Percentiles rank a stretch among this genome's conserved stretches.
Evolutionary conservation across 2,329 filamentous ascomycete genomes (phyloP).

Genomic region (Bipolaris sorokiniana): DNA sequence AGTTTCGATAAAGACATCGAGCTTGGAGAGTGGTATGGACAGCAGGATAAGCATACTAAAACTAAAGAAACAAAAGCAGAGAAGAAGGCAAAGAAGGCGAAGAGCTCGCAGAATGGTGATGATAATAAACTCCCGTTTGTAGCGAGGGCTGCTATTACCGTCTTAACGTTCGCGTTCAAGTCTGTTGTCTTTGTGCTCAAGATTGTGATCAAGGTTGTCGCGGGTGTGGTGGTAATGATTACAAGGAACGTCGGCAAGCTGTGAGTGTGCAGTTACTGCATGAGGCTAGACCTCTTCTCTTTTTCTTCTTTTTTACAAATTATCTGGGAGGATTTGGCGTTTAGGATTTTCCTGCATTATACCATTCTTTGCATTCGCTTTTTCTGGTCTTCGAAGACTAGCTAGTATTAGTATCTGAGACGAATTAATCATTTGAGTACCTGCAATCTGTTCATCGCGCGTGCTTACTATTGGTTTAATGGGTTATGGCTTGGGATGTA

Average conservation of each 20-base stretch:
- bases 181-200: conserved; percentile 51
- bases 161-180: conserved; percentile 53
- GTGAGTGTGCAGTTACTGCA: conserved; percentile 13
- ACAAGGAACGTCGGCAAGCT: conserved; percentile 46
- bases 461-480: too few relatives aligned
- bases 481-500: too few relatives aligned
- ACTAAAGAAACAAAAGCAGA: conserved; percentile 22
- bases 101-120: conserved; percentile 30
- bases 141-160: conserved; percentile 47
- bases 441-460: too few relatives aligned
- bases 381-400: neutral
- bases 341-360: conserved; percentile 2
- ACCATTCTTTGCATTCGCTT: conserved; percentile 17
- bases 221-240: conserved; percentile 49
- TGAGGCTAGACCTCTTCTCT: neutral
- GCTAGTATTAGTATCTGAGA: neutral
- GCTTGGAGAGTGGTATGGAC: conserved; percentile 47
- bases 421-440: too few relatives aligned
- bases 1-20: conserved; percentile 48
- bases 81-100: conserved; percentile 37
- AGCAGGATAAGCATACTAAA: conserved; percentile 30
- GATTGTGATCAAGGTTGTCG: conserved; percentile 51
- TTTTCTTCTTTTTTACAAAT: neutral
- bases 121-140: conserved; percentile 48
- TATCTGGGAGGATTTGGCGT: neutral